Evolutionary conservation across 2,329 filamentous ascomycete species (phyloP), one percentile per base, ranked within the genome.

Genomic region (Coniochaeta sp.): DNA sequence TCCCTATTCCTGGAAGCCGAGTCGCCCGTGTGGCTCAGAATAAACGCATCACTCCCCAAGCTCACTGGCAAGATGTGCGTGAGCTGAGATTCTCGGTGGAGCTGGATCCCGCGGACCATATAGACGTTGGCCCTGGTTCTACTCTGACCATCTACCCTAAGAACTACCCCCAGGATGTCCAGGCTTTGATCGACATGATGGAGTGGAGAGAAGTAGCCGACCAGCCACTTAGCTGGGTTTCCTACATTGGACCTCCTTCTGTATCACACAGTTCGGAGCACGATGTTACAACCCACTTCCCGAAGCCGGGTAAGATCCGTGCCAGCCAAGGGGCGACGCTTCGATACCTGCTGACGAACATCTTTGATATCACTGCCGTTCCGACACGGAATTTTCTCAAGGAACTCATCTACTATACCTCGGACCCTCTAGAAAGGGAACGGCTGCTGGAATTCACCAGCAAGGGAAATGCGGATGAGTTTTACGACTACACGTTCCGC

Each of bases 41-140:
- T 69, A 72, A 78, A 19, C 84, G 93, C 17, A 73, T 96, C 6
- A 99, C 95, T 0, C 87, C 93, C 0, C 57, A 72, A 1, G 77
- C 78, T 1, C 95, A 99, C 74, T 97, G 91, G 88, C 95, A 99
- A 76, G 95, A 99, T 75, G 93, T 98, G 52, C 89, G 95, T 0
- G 84, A 90, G 58, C 74, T 97, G n/a, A 81, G 79, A 1, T 78
- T 98, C 16, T 79, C 77, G 9, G 66, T 85, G 71, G 12, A 34
- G 5, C 57, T 63, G 62, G 60, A 24, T 36, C 54, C 63, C 6
- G 59, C 63, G 19, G 24, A 67, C 2, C 63, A 66, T 1, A 58
- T 72, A 68, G 1, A 72, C 75, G 70, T 76, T 72, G 54, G 87
- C 0, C 92, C 95, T 0, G 93, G 93, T 6, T 90, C 96, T 67